A percentile compares a stretch with the other conserved stretches of the same genome.
Conservation (phyloP, 768 basidiomycete genomes). For the Hericium rajendrae region DNA sequence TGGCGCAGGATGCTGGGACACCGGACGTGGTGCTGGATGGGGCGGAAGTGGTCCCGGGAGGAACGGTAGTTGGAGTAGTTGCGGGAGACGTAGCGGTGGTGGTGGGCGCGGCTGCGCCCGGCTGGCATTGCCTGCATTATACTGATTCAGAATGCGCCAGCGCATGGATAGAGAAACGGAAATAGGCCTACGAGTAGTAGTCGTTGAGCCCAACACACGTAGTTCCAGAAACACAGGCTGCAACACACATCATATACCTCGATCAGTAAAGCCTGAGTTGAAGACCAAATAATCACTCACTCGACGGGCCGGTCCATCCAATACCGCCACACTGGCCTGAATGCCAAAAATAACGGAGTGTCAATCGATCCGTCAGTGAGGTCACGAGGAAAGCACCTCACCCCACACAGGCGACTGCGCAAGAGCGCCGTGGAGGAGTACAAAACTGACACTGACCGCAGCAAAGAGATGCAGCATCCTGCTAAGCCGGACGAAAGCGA, state of each 20-base stretch:
- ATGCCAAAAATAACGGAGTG: neutral
- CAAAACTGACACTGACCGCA: no score
- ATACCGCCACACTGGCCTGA: slow-evolving; percentile 16
- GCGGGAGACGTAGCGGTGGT: neutral
- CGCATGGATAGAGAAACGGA: neutral
- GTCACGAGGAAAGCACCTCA: neutral
- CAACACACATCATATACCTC: neutral
- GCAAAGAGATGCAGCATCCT: no score
- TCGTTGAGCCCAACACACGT: slow-evolving; percentile 11
- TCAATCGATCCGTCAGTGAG: no score
- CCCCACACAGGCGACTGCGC: slow-evolving; percentile 13
- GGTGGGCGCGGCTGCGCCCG: slow-evolving; percentile 4
- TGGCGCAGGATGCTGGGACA: slow-evolving; percentile 11
- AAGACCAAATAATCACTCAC: slow-evolving; percentile 1
- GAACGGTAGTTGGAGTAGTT: neutral
- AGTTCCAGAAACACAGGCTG: slow-evolving; percentile 11
- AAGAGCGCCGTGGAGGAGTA: neutral
- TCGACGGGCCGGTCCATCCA: slow-evolving; percentile 15
- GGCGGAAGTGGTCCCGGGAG: neutral
- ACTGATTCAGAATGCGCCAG: neutral
- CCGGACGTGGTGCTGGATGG: neutral
- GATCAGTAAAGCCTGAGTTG: neutral
- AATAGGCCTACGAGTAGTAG: slow-evolving; percentile 13
- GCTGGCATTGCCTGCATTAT: slow-evolving; percentile 9
- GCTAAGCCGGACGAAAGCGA: no score